A percentile compares a stretch with the other conserved stretches of the same genome.
These are phyloP conservation scores for Colletotrichum liriopes DNA, from an alignment of 2,329 filamentous ascomycete species.

Conservation along the genomic window DNA sequence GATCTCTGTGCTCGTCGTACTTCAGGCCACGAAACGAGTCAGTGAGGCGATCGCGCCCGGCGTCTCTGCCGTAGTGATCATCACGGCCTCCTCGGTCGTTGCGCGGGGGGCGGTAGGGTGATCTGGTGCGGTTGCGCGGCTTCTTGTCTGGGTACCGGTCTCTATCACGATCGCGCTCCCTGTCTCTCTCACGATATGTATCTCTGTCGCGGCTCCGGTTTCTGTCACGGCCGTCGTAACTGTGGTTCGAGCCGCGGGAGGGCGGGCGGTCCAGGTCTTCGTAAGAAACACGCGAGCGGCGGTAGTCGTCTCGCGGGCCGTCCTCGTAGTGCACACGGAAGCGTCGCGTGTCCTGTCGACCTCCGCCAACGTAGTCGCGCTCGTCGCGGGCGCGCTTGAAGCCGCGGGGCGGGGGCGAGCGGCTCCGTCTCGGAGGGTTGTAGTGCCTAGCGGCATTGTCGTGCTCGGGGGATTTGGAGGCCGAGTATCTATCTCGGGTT, in stretches of 20 bases:
- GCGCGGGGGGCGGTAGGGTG: conserved; percentile 60
- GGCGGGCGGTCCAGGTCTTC: conserved; percentile 71
- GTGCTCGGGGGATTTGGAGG: conserved; percentile 69
- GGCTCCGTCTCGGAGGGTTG: conserved; percentile 61
- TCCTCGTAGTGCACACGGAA: conserved; percentile 77
- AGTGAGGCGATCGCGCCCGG: conserved; percentile 47
- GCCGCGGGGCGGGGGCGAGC: conserved; percentile 71
- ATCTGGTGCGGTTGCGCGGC: conserved; percentile 69
- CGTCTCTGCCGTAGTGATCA: conserved; percentile 52
- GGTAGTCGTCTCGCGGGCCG: conserved; percentile 62
- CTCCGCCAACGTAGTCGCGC: conserved; percentile 62
- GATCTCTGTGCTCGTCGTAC: conserved; percentile 65
- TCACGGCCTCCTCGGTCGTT: conserved; percentile 55
- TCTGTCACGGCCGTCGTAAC: conserved; percentile 68
- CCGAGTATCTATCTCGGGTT: conserved; percentile 74
- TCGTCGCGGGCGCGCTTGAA: conserved; percentile 79
- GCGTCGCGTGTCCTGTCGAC: conserved; percentile 69
- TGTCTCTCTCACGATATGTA: conserved; percentile 43
- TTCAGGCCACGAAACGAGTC: conserved; percentile 50
- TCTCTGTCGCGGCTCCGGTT: conserved; percentile 54
- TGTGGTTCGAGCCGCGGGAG: conserved; percentile 58
- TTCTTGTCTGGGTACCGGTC: conserved; percentile 69
- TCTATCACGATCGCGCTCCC: conserved; percentile 46
- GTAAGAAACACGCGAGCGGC: conserved; percentile 65
- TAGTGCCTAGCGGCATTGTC: conserved; percentile 61